Conservation (phyloP, 352 stramenopile genomes). For the Phytopythium ostracodes region DNA sequence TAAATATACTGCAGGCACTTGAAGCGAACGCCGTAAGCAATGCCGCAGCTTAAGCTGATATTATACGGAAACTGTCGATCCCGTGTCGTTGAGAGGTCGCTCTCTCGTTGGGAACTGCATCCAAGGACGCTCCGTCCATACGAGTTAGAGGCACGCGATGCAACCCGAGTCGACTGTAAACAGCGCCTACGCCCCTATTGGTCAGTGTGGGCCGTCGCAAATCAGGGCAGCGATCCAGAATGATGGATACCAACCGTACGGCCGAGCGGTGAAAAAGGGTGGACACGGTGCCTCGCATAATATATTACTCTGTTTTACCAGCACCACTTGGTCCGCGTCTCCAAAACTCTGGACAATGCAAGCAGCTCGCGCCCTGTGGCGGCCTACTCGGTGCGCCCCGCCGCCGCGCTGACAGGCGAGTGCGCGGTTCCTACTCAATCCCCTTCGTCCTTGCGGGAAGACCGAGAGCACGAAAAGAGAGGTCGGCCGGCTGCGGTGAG, state of each 20-base stretch:
- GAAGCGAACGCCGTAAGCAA: too few species aligned
- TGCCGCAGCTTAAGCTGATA: too few species aligned
- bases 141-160: too few species aligned
- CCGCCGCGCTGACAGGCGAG: background rate
- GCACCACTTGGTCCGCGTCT: slow-evolving; percentile 5
- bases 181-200: background rate
- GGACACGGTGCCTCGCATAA: slow-evolving; percentile 6
- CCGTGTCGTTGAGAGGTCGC: too few species aligned
- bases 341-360: slow-evolving; percentile 1
- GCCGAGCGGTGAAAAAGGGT: background rate
- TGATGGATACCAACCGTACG: background rate
- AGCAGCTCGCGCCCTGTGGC: background rate
- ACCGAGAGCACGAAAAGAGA: background rate
- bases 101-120: too few species aligned
- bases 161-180: too few species aligned
- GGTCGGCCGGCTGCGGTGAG: background rate
- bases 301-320: slow-evolving; percentile 12
- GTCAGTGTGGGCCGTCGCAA: background rate
- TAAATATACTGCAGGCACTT: too few species aligned
- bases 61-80: too few species aligned
- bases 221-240: background rate
- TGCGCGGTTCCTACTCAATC: background rate
- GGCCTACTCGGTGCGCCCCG: background rate
- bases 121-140: too few species aligned
- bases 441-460: background rate